These are phyloP conservation scores for Spathaspora arborariae DNA, from an alignment of 805 yeast genomes.

Conservation along the genomic window DNA sequence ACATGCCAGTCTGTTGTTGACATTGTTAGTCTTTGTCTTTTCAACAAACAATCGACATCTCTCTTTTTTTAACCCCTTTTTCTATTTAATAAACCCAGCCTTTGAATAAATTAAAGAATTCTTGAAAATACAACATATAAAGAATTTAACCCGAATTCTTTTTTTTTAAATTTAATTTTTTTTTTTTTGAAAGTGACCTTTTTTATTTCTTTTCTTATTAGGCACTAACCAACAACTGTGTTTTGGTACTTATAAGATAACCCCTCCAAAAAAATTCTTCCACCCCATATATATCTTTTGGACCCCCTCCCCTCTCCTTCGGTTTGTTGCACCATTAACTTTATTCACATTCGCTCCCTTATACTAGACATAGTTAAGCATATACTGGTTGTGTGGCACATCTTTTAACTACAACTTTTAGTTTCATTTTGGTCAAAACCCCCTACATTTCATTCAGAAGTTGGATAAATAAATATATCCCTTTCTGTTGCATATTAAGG, in stretches of 20 bases:
- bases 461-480: too few species aligned
- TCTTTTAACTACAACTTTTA: not conserved
- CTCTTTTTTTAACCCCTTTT: not conserved
- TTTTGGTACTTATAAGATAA: not conserved
- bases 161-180: too few species aligned
- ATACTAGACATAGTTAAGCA: not conserved
- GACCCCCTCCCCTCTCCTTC: not conserved
- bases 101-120: not conserved
- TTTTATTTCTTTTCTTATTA: not conserved
- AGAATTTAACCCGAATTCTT: not conserved
- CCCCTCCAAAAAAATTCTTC: not conserved
- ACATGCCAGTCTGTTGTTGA: not conserved
- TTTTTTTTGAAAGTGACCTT: not conserved
- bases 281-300: not conserved
- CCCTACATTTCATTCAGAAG: too few species aligned
- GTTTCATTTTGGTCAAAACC: not conserved
- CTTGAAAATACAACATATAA: not conserved
- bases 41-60: not conserved
- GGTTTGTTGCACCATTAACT: not conserved
- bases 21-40: not conserved
- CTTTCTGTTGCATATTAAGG: too few species aligned
- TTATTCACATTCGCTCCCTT: not conserved
- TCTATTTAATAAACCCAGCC: not conserved
- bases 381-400: not conserved
- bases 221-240: not conserved